Evolutionary conservation across 2,329 filamentous ascomycete genomes (phyloP).

Genomic region (Chalaropsis thielavioides): DNA sequence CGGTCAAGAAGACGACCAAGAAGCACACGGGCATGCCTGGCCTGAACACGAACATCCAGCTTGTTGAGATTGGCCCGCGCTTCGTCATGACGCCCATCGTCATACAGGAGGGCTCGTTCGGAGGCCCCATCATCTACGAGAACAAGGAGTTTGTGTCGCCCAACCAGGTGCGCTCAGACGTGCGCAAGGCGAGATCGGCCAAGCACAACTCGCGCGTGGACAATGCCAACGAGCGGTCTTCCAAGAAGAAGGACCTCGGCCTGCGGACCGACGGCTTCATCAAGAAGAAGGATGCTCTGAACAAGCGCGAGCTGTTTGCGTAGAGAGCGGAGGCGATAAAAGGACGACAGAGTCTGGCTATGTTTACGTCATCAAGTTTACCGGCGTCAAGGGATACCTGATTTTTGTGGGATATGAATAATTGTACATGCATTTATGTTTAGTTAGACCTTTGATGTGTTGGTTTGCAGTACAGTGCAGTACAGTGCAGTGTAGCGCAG

Average conservation of each 20-base stretch:
- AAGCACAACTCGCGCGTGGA: constrained; percentile 67
- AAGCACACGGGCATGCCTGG: constrained; percentile 26
- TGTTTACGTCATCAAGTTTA: constrained; percentile 18
- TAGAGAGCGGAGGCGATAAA: constrained; percentile 28
- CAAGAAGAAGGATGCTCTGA: constrained; percentile 53
- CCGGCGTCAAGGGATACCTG: constrained; percentile 18
- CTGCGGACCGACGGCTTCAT: constrained; percentile 50
- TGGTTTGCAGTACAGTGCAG: background rate
- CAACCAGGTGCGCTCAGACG: constrained; percentile 79
- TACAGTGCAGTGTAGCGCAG: too few species aligned
- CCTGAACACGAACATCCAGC: constrained; percentile 59
- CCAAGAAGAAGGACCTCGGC: constrained; percentile 64
- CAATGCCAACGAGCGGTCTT: constrained; percentile 53
- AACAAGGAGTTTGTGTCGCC: constrained; percentile 95
- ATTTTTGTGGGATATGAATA: constrained; percentile 17
- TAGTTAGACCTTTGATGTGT: background rate
- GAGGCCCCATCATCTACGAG: constrained; percentile 92
- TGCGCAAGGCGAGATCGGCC: constrained; percentile 60
- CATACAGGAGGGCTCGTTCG: constrained; percentile 88
- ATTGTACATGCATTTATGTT: constrained; percentile 16
- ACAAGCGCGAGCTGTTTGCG: constrained; percentile 62
- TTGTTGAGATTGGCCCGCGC: constrained; percentile 87
- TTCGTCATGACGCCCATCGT: constrained; percentile 90
- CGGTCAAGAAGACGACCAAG: constrained; percentile 24
- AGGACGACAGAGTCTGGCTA: constrained; percentile 18